Base-by-base conservation (phyloP, 352 stramenopile genomes). In the Phytopythium kandeliae region DNA sequence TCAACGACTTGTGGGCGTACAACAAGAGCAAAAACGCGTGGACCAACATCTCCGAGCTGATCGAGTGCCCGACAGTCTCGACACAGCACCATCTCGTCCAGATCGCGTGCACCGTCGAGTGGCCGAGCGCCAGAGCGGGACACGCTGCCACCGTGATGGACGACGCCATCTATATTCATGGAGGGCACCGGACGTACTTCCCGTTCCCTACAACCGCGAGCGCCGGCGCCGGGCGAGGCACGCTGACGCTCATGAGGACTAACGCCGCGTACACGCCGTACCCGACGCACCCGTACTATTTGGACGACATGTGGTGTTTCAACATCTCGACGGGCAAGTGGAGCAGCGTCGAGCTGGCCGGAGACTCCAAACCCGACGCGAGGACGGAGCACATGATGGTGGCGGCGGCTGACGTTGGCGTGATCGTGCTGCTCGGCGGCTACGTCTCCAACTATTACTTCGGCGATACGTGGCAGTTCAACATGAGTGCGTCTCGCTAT, bases 381-480 rank as follows among this genome's bases (percentile, higher is more conserved):
- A 71, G 95, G 37, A 79, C 88, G 19, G 86, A 97, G 44, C 81
- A 96, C 31, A 81, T 71, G 21, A 62, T 98, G 10, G 62, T 98
- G 3, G 70, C 76, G 9, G 71, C 71, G 2, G 67, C 67, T 3
- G 6, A 50, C n/a, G 3, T 21, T 15, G 67, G 95, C 42, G 64
- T 96, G 0, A 86, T 98, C n/a, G 51, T 98, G 10, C 57, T 98
- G 2, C 90, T 98, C 50, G 93, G 95, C 15, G 95, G 95, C 0
- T 98, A 96, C 64, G 64, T 89, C 36, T 82, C 90, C 59, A 98
- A 98, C 54, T 85, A 94, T 57, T 92, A 96, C 64, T 98, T 95
- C 60, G 81, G 96, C 40, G 95, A 98, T 60, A 97, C 89, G 17
- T 99, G 96, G 96, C 86, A 97, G 59, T 98, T 96, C 72, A 97